Evolutionary conservation across 179 eudicot genomes (phyloP), one percentile per base, ranked within the genome.

Genomic region (Pouteria campechiana): DNA sequence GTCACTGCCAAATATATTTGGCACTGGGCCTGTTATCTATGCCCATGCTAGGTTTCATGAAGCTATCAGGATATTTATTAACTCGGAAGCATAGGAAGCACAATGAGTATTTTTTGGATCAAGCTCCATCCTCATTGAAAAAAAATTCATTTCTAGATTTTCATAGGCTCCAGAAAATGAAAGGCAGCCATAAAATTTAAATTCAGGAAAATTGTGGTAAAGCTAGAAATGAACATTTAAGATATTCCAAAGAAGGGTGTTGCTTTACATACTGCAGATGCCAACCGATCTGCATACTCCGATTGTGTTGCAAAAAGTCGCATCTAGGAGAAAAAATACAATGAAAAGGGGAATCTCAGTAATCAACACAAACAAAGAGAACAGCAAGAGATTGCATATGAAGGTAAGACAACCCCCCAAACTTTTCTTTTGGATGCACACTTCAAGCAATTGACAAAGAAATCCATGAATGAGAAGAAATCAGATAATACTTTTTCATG

Each of bases 301-400:
- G 97, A 78, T 46, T 89, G 95, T 31, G 97, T 74, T 55, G 77
- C 58, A 43, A 81, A 85, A 43, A 89, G 86, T 52, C 93, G 76
- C 77, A 89, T 68, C 97, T 79, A 74, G 23, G 17, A 15, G 20
- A 7, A 23, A 28, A 37, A 25, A 18, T 34, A 17, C 12, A 54
- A 28, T 24, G 22, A 44, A 29, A 7, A 52, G 23, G 7, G 29
- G 39, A 32, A 23, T 36, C 39, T 58, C 32, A 60, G 12, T 39
- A 35, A 41, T 25, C 39, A 35, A 46, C 1, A 17, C 8, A 47
- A 53, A 31, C 49, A 49, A 33, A 45, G 40, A 39, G 22, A 24
- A 24, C n/a, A 17, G n/a, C n/a, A 20, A 20, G 24, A 36, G n/a
- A 9, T 28, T 12, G 12, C 19, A 32, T n/a, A 13, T 31, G 39